Base-by-base conservation (phyloP, 129 eudicot genomes). In the Centrapalus pauciflorus region DNA sequence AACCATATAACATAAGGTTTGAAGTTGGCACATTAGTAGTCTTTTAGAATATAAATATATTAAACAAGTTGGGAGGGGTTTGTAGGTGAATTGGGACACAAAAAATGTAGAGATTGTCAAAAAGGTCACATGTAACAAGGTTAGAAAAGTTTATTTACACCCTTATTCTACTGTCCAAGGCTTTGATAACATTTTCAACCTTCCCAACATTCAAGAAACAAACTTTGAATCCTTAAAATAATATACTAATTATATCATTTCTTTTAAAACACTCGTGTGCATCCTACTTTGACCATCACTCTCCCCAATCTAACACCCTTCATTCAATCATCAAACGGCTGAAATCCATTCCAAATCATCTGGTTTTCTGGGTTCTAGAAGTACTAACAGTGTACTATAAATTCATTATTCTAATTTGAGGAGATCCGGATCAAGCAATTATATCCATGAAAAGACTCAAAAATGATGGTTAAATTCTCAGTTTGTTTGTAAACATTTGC, bases 191-290 rank as follows among this genome's bases (percentile, higher is more conserved):
- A 77, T 56, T 64, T 77, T 77, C 79, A 57, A 76, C 68, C 52
- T 77, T 77, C 81, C 35, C 87, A 33, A 1, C 45, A 75, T 34
- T 75, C 84, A 63, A 82, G 71, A 69, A 82, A 74, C 75, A 76
- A 70, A 41, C 65, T 69, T 81, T 61, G 76, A 82, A 71, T 79
- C 79, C 88, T 77, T 59, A 80, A 84, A 79, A 65, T 72, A 77
- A 54, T 55, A n/a, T n/a, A n/a, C n/a, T n/a, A n/a, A n/a, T n/a
- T n/a, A n/a, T 63, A 71, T 85, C 90, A 77, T 62, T 75, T 70
- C 55, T 38, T 63, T 75, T 55, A 77, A 55, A 65, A 72, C 92
- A 73, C 82, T 82, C 93, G 93, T 85, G 96, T 77, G 87, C 87
- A 11, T 73, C 73, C 24, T 35, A 78, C 84, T 79, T 79, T 80